Conservation (phyloP, 2,329 filamentous ascomycete species). For the Parastagonospora avenae region DNA sequence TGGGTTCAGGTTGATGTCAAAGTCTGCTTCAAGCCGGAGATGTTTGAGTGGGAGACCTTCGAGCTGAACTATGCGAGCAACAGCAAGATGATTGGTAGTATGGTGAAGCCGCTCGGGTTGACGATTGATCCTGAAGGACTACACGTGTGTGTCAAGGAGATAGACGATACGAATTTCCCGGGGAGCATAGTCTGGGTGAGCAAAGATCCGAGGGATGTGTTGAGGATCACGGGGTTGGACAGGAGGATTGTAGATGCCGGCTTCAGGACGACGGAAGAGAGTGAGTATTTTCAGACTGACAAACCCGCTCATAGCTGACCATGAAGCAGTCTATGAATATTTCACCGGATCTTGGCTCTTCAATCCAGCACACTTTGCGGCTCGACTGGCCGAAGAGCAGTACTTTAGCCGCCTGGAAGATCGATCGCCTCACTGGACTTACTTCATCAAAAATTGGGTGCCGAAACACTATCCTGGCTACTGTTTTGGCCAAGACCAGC, state of each 20-base stretch:
- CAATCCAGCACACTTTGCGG: conserved; percentile 28
- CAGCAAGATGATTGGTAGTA: conserved; percentile 29
- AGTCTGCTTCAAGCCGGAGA: conserved; percentile 18
- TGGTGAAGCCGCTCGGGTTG: conserved; percentile 33
- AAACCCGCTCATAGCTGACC: neutral
- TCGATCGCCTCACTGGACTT: conserved; percentile 19
- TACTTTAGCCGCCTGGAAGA: conserved; percentile 21
- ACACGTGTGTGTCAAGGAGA: conserved; percentile 29
- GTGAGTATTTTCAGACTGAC: conserved; percentile 13
- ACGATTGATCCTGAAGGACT: conserved; percentile 30
- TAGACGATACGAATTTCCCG: conserved; percentile 24
- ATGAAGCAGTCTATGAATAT: conserved; percentile 25
- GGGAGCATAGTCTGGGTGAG: conserved; percentile 31
- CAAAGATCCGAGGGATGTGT: conserved; percentile 22
- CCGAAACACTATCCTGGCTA: conserved; percentile 22
- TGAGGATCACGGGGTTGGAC: conserved; percentile 25
- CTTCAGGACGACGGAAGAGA: conserved; percentile 22
- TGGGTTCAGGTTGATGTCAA: conserved; percentile 36
- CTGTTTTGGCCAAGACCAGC: neutral
- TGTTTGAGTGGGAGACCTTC: conserved; percentile 31
- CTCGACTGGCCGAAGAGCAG: conserved; percentile 23
- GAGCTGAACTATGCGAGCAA: conserved; percentile 28
- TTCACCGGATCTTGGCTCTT: conserved; percentile 30
- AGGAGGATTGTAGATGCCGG: conserved; percentile 19
- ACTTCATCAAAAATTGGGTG: conserved; percentile 31